These are phyloP conservation scores for Colletotrichum cereale DNA, from an alignment of 2,329 filamentous ascomycete genomes.

Conservation along the genomic window DNA sequence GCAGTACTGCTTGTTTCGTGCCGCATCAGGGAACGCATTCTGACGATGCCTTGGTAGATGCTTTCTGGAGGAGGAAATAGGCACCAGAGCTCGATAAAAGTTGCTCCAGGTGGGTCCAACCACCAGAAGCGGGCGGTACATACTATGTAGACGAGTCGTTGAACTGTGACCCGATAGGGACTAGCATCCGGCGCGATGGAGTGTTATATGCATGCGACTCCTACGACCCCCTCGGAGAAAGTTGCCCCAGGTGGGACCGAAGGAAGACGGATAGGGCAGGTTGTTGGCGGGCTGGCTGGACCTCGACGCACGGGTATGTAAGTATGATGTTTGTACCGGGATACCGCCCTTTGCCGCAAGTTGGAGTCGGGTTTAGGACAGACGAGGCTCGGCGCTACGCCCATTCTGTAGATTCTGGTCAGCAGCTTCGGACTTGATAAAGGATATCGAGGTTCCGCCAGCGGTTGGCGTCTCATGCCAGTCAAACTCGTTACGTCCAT, in stretches of 20 bases:
- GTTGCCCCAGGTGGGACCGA: constrained; percentile 19
- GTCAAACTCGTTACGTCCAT: not conserved
- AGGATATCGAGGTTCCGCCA: not conserved
- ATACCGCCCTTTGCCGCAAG: not conserved
- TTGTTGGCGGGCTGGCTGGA: not conserved
- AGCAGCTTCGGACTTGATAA: not conserved
- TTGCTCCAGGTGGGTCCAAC: not conserved
- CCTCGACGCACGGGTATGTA: too few species aligned
- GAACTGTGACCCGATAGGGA: not conserved
- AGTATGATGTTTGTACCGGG: too few species aligned
- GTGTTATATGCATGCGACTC: not conserved
- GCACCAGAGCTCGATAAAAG: not conserved
- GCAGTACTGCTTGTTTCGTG: not conserved
- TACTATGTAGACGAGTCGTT: not conserved
- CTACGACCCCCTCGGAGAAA: constrained; percentile 20
- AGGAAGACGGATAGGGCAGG: not conserved
- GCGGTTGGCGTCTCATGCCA: not conserved
- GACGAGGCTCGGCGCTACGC: not conserved
- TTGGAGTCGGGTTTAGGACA: not conserved
- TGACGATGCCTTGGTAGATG: not conserved
- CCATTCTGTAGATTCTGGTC: not conserved
- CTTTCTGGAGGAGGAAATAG: not conserved
- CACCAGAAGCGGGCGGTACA: not conserved
- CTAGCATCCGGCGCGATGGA: not conserved
- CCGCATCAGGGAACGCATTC: not conserved